Conservation (phyloP, 208 protist species). For the Kentomonas sorsogonicus region DNA sequence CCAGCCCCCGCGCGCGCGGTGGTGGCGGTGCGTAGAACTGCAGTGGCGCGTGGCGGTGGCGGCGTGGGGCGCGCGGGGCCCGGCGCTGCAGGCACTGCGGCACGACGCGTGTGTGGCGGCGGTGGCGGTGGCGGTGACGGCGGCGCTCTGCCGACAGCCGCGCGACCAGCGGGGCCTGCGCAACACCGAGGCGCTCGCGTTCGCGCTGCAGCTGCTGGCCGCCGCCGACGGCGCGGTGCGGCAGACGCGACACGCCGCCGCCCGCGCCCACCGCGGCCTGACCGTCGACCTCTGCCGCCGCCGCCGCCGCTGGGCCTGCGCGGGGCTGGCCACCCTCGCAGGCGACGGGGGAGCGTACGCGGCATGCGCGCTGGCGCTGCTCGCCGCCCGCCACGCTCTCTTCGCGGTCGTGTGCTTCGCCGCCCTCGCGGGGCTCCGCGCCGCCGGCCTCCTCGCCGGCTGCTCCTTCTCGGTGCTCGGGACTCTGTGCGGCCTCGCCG, state of each 20-base stretch:
- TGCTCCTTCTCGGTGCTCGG: conserved; percentile 40
- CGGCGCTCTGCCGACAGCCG: background rate
- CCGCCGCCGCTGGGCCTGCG: too few relatives aligned
- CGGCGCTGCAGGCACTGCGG: background rate
- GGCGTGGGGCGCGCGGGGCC: background rate
- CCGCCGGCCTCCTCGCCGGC: conserved; percentile 52
- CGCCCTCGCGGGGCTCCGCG: too few relatives aligned
- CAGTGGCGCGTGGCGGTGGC: background rate
- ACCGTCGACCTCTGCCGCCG: too few relatives aligned
- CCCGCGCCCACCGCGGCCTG: too few relatives aligned
- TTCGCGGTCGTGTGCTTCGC: conserved; percentile 22
- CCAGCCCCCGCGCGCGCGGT: background rate
- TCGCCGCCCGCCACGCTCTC: conserved; percentile 31
- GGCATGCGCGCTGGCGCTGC: conserved; percentile 9
- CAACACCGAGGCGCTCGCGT: conserved; percentile 12
- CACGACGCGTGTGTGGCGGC: background rate
- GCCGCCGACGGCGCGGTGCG: too few relatives aligned
- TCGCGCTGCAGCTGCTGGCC: conserved; percentile 28
- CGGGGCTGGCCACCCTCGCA: too few relatives aligned
- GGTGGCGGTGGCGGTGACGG: background rate
- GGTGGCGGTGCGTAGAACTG: background rate
- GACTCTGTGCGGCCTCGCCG: background rate
- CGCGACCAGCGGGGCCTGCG: too few relatives aligned
- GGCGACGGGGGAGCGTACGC: too few relatives aligned
- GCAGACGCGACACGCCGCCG: too few relatives aligned